Evolutionary conservation across 2,329 filamentous ascomycete species (phyloP), one percentile per base, ranked within the genome.

Genomic region (Monilinia fructicola): DNA sequence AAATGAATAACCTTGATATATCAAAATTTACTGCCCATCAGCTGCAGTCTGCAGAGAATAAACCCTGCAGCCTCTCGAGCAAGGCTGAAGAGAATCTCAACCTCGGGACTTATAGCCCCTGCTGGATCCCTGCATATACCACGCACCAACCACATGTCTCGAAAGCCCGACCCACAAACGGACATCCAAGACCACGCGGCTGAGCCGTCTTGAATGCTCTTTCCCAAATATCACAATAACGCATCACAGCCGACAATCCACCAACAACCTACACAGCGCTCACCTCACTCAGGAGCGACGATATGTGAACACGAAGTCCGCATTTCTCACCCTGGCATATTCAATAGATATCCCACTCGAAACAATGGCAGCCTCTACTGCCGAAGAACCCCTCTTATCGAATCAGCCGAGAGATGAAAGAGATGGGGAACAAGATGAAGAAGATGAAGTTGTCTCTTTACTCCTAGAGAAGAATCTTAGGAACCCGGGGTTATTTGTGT

Each of bases 401-500:
- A 35, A 60, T 60, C 64, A 23, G 9, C 18, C 48, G 18, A n/a
- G 44, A 9, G 40, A 31, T 7, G 48, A 31, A 7, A 7, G 44
- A 7, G 40, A 31, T 7, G 48, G n/a, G 4, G 60, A 63, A 31
- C 54, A 60, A 12, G 21, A 63, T n/a, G 31, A 56, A 18, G 70
- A 73, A 26, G 66, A 68, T 9, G 64, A 60, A 48, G 58, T 73
- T 58, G 71, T 73, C 1, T 72, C 71, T 12, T 65, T 73, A 7
- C 66, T 74, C 3, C 68, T 74, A 4, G 72, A 75, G 61, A 75
- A 76, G 72, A 75, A 74, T 54, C 59, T 74, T 7, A 66, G 58
- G 44, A 67, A 73, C 12, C 75, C 75, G 2, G 74, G 84, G 3
- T 62, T 81, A 26, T 88, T 87, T 69, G 81, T 90, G 42, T 85